Evolutionary conservation across 2,329 filamentous ascomycete genomes (phyloP), one percentile per base, ranked within the genome.

Genomic region (Sordariomycetes sp.): DNA sequence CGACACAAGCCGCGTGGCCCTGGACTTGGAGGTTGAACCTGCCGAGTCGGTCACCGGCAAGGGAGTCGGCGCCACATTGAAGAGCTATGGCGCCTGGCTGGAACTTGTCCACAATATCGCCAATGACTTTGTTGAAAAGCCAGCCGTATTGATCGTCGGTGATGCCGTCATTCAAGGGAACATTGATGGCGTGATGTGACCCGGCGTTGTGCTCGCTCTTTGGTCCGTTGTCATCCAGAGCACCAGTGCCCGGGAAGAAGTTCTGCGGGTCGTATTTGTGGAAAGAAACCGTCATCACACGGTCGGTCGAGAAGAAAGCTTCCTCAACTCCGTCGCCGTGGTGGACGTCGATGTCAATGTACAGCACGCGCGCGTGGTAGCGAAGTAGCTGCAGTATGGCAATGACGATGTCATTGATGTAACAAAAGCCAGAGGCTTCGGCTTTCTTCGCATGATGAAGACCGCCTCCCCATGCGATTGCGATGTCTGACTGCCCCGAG

Each of bases 341-440:
- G 53, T 94, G 86, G 2, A 94, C 86, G 53, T 94, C 86, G 45
- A 94, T 93, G 53, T 94, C 86, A 47, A 96, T 88, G 58, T 96
- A 95, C 38, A 96, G 70, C 7, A 96, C 88, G 32, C 88, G 82
- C 12, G 86, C 79, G 47, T 88, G 77, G 50, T 81, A 74, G 20
- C 84, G 80, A 12, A 96, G 68, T 8, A 98, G 73, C 54, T 95
- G 83, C 24, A 96, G 72, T 47, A 95, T 92, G 23, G 84, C 86
- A 30, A 98, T 73, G 38, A 96, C 92, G 48, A 96, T 96, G 58
- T 98, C 92, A 58, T 98, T 98, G 63, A 96, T 87, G 63, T 98
- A 98, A 64, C 92, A 98, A 59, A 98, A 98, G 1, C 92, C 92
- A 11, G 83, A 90, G 1, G 92, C 90, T 59, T 94, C 87, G 34